Base-by-base conservation (phyloP, 129 eudicot genomes). In the Deinandra increscens region DNA sequence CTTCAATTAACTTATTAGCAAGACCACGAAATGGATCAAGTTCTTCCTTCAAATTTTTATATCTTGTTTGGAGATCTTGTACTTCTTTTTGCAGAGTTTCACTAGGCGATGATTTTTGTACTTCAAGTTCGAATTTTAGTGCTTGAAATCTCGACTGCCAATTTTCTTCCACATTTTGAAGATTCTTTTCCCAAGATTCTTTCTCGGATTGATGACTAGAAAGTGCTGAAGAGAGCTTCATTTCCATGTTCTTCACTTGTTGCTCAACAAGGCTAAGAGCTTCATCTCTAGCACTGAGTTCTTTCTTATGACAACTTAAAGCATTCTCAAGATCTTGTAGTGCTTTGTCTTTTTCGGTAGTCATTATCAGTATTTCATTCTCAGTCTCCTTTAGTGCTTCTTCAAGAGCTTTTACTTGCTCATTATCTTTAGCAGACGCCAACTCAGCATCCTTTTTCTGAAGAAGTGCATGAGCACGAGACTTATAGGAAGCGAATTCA, bases 351-450 rank as follows among this genome's bases (percentile, higher is more conserved):
- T 81, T 84, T 78, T 90, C 99, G 29, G 85, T 73, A 66, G 89
- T 75, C 36, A 79, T 66, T 51, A 70, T 69, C 50, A 70, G 6
- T 74, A 94, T 83, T 79, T 94, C 99, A 68, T 78, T 87, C 75
- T 94, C 99, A 66, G 91, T 96, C 64, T 94, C 99, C 99, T 83
- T 87, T 53, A 94, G 76, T 67, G 97, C 91, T 79, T 94, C 99
- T 80, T 94, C 99, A 63, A 78, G 87, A 63, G 85, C 87, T 80
- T 78, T 85, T 49, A 94, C 71, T 67, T 83, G 91, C 70, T 94
- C 99, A 53, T 84, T 87, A 66, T 94, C 88, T 77, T 49, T 87
- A 26, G 94, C 99, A 68, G 99, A 85, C 36, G 89, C 94, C 64
- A 94, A 65, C 22, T 94, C 99, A 17, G 97, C 91, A 69, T 94